Conservation (phyloP, 306 rosid species). For the Vicia villosa region DNA sequence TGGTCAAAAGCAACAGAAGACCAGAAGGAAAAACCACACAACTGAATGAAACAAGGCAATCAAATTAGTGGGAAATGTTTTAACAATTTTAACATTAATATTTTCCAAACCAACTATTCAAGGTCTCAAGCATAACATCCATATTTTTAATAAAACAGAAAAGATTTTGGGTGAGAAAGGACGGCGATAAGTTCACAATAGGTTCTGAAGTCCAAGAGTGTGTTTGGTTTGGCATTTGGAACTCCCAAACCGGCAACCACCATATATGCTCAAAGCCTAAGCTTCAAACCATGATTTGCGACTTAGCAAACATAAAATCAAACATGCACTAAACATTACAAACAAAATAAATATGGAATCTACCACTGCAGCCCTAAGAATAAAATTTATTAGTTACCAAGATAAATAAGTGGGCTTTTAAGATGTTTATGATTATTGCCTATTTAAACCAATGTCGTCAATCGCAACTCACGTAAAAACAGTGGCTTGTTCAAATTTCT, state of each 20-base stretch:
- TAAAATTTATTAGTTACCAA: conserved; percentile 14
- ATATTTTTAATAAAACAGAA: conserved; percentile 14
- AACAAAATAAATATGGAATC: too few species aligned
- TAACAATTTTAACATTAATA: not conserved
- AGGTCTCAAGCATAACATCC: conserved; percentile 12
- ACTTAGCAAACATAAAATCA: not conserved
- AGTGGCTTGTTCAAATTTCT: too few species aligned
- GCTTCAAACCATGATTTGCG: not conserved
- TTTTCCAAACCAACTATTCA: conserved; percentile 28
- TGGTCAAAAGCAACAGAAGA: conserved; percentile 4
- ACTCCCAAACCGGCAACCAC: not conserved
- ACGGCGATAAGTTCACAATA: not conserved
- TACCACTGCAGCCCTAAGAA: conserved; percentile 19
- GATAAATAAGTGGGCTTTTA: not conserved
- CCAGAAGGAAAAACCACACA: not conserved
- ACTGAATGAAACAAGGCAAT: not conserved
- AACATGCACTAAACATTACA: not conserved
- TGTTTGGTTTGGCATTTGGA: not conserved
- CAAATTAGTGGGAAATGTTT: not conserved
- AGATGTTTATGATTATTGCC: conserved; percentile 3
- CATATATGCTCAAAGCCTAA: not conserved
- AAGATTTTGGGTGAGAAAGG: not conserved
- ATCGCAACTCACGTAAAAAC: too few species aligned
- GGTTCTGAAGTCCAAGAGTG: conserved; percentile 12
- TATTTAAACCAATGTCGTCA: not conserved